Percentiles rank a stretch among this genome's conserved stretches.
These are phyloP conservation scores for Cardamine occulta DNA, from an alignment of 345 rosid species.

Conservation along the genomic window DNA sequence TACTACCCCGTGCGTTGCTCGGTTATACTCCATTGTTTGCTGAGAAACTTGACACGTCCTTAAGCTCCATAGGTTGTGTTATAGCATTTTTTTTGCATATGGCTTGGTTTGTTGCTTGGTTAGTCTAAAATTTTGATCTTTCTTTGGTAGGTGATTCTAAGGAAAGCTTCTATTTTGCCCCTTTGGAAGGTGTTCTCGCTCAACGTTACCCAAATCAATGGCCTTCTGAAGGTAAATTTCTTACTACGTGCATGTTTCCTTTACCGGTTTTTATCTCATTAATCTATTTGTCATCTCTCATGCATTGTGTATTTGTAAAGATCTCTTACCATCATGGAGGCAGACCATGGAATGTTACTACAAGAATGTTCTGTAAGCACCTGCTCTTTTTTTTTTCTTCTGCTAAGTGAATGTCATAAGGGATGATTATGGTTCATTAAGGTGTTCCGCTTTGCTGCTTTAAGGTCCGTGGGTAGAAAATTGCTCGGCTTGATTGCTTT, in stretches of 20 bases:
- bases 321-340: conserved; percentile 75
- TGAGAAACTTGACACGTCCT: conserved; percentile 59
- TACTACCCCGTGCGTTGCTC: conserved; percentile 54
- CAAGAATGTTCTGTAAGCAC: conserved; percentile 58
- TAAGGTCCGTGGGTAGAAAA: conserved; percentile 65
- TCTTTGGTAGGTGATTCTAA: conserved; percentile 68
- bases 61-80: conserved; percentile 36
- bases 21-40: conserved; percentile 70
- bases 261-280: background rate
- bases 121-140: background rate
- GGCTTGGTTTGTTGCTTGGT: background rate
- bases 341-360: conserved; percentile 66
- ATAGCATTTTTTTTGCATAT: background rate
- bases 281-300: background rate
- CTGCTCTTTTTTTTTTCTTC: background rate
- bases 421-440: too few species aligned
- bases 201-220: conserved; percentile 64
- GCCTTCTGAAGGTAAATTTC: conserved; percentile 66
- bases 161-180: conserved; percentile 77
- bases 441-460: conserved; percentile 31
- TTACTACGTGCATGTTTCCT: background rate
- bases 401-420: too few species aligned
- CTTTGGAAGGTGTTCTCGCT: conserved; percentile 47
- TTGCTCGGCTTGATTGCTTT: conserved; percentile 67
- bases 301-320: conserved; percentile 53